These are phyloP conservation scores for Xylaria sp. DNA, from an alignment of 2,329 filamentous ascomycete genomes.

Conservation along the genomic window DNA sequence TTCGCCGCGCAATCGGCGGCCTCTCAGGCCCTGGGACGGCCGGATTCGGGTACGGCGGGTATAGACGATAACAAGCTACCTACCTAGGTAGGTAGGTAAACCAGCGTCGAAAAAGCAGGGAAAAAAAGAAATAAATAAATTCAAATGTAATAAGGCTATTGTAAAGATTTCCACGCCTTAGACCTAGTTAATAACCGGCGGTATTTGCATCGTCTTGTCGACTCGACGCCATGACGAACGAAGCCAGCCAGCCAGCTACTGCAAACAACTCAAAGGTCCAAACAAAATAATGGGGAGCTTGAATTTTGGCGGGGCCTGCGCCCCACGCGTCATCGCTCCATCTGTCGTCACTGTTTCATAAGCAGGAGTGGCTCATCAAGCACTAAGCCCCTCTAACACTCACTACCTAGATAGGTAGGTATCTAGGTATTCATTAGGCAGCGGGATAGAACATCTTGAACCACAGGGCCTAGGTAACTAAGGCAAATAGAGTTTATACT, in stretches of 20 bases:
- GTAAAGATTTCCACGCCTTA: not conserved
- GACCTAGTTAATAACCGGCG: not conserved
- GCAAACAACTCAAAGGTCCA: not conserved
- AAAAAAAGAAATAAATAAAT: not conserved
- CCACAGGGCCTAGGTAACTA: too few species aligned
- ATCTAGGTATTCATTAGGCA: too few species aligned
- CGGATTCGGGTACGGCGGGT: constrained; percentile 14
- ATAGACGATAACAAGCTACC: constrained; percentile 2
- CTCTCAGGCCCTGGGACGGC: not conserved
- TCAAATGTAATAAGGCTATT: not conserved
- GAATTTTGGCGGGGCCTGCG: not conserved
- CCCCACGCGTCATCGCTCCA: constrained; percentile 30
- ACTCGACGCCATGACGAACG: not conserved
- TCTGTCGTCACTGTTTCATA: constrained; percentile 34
- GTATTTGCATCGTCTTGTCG: not conserved
- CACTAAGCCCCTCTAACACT: not conserved
- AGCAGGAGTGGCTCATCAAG: constrained; percentile 32
- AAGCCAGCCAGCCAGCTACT: not conserved
- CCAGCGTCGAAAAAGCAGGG: not conserved
- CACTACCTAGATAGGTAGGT: not conserved
- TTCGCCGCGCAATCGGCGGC: not conserved
- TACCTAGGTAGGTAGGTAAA: too few species aligned
- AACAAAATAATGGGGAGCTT: constrained; percentile 2
- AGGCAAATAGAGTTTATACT: too few species aligned
- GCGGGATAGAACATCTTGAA: too few species aligned